A percentile compares a stretch with the other conserved stretches of the same genome.
Conservation (phyloP, 1,284 basidiomycete genomes). For the Ustilago cynodontis region DNA sequence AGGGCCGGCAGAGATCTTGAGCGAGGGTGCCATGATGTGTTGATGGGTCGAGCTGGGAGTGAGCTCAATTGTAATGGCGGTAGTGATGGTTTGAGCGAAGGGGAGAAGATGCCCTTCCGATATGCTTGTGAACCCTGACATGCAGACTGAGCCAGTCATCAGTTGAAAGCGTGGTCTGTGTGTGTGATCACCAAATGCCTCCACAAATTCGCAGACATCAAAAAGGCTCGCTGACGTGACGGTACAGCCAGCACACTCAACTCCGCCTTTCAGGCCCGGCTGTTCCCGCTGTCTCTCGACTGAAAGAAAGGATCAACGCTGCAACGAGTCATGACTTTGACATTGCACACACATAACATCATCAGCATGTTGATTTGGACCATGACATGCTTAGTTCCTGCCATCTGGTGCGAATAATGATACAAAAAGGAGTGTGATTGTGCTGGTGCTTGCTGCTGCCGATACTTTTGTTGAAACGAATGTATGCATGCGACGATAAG, state of each 20-base stretch:
- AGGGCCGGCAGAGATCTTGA: conserved; percentile 63
- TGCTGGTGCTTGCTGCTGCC: conserved; percentile 1
- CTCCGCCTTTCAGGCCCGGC: no score
- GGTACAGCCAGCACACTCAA: not conserved
- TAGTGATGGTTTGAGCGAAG: not conserved
- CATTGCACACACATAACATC: no score
- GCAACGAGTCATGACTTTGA: no score
- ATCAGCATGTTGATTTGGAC: not conserved
- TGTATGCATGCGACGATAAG: not conserved
- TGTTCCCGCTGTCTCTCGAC: no score
- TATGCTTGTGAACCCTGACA: not conserved
- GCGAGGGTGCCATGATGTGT: conserved; percentile 61
- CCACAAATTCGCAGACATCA: no score
- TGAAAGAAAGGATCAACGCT: not conserved
- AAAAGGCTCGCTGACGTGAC: conserved; percentile 4
- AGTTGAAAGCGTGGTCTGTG: conserved; percentile 1
- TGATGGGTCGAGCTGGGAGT: not conserved
- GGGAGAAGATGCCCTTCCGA: not conserved
- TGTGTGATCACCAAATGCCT: not conserved
- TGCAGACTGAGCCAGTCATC: not conserved
- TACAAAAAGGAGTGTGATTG: not conserved
- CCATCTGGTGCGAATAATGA: not conserved
- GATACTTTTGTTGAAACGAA: not conserved
- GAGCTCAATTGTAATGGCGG: not conserved
- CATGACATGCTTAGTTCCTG: not conserved